Percentiles rank a stretch among this genome's conserved stretches.
phyloP scores from a whole-genome alignment of 148 eudicot genomes.

The Silene latifolia region DNA sequence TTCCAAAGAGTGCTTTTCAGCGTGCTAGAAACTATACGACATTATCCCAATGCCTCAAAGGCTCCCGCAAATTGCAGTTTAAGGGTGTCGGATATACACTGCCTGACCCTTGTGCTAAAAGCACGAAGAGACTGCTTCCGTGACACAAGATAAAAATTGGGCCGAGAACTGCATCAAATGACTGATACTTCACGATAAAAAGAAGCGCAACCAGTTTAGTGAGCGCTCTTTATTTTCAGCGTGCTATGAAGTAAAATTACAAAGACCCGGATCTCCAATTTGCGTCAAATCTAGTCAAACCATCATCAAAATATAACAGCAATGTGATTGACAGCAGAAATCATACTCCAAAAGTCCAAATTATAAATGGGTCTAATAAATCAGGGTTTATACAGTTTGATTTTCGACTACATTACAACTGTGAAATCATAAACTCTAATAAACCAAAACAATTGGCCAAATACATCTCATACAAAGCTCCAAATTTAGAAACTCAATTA shows the following conservation, averaged over 20 bases:
- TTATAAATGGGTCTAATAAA: background rate
- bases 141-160: too few species aligned
- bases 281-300: background rate
- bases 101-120: too few species aligned
- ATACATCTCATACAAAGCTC: background rate
- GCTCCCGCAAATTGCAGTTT: too few species aligned
- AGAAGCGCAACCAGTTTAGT: too few species aligned
- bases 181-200: too few species aligned
- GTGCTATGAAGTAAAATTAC: background rate
- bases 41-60: too few species aligned
- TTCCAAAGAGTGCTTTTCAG: background rate
- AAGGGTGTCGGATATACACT: too few species aligned
- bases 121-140: too few species aligned
- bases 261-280: background rate
- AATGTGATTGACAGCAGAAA: background rate
- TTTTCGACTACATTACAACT: background rate
- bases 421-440: background rate
- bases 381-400: background rate
- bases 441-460: too few species aligned
- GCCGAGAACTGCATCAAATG: too few species aligned
- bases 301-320: background rate
- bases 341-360: background rate
- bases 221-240: too few species aligned
- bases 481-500: conserved; percentile 5
- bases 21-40: too few species aligned